Conservation (phyloP, 2,329 filamentous ascomycete genomes). For the Exophiala sideris region DNA sequence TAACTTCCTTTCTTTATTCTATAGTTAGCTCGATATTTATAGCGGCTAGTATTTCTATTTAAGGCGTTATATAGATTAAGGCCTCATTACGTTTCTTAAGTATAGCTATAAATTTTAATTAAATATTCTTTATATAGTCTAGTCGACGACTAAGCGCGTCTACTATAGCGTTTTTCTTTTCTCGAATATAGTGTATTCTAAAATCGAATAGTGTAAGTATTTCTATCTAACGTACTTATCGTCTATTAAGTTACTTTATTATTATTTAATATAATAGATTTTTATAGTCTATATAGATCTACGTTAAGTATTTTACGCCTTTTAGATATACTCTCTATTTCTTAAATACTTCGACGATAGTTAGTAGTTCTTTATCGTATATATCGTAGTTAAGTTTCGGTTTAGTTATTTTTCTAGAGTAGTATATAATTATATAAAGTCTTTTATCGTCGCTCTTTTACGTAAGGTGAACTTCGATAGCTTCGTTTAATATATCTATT, state of each 20-base stretch:
- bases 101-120: neutral
- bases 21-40: neutral
- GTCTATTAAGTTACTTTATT: slow-evolving; percentile 6
- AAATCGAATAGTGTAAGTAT: slow-evolving; percentile 15
- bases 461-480: too few relatives aligned
- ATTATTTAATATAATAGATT: slow-evolving; percentile 22
- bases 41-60: neutral
- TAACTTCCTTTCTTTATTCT: neutral
- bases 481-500: slow-evolving; percentile 16
- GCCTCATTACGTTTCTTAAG: too few relatives aligned
- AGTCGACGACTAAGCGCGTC: slow-evolving; percentile 9
- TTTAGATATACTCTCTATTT: slow-evolving; percentile 23
- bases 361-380: slow-evolving; percentile 25
- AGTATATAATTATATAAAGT: slow-evolving; percentile 1
- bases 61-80: too few relatives aligned
- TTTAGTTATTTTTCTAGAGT: neutral
- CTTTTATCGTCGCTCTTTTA: slow-evolving; percentile 15
- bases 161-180: slow-evolving; percentile 12
- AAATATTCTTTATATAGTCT: slow-evolving; percentile 14
- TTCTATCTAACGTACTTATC: slow-evolving; percentile 10
- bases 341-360: slow-evolving; percentile 15
- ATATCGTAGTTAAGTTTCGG: slow-evolving; percentile 8
- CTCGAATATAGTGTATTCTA: slow-evolving; percentile 16
- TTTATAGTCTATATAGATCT: slow-evolving; percentile 22
- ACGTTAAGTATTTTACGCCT: too few relatives aligned